Evolutionary conservation across 306 rosid genomes (phyloP).

Genomic region (Begonia fuchsioides): DNA sequence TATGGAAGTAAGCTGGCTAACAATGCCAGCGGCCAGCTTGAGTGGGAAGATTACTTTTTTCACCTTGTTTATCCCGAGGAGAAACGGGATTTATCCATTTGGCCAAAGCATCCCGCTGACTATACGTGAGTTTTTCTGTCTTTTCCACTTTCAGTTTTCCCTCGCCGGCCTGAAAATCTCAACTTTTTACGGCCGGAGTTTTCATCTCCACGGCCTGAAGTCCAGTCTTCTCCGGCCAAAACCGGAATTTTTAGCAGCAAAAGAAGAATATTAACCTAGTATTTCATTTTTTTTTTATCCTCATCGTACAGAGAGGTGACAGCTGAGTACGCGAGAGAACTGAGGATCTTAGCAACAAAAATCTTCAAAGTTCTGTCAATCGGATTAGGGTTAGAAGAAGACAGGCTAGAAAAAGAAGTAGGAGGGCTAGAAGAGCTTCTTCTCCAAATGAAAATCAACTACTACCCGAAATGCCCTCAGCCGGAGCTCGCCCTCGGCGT

Average conservation of each 20-base stretch:
- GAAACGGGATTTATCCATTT: slow-evolving; percentile 44
- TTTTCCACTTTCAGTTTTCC: too few relatives aligned
- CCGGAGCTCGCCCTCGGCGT: slow-evolving; percentile 80
- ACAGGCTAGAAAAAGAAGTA: slow-evolving; percentile 65
- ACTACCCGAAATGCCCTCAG: slow-evolving; percentile 78
- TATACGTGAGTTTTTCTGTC: slow-evolving; percentile 28
- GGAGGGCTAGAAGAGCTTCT: slow-evolving; percentile 72
- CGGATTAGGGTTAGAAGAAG: slow-evolving; percentile 57
- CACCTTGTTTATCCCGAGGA: slow-evolving; percentile 52
- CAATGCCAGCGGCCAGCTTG: slow-evolving; percentile 55
- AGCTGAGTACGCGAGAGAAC: slow-evolving; percentile 41
- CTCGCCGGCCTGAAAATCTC: too few relatives aligned
- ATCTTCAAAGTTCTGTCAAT: slow-evolving; percentile 34
- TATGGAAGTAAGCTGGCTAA: slow-evolving; percentile 90
- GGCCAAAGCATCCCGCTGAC: slow-evolving; percentile 56
- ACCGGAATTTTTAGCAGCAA: too few relatives aligned
- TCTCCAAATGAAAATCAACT: slow-evolving; percentile 72
- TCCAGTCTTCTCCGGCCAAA: too few relatives aligned
- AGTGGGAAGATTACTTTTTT: slow-evolving; percentile 85
- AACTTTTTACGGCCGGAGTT: too few relatives aligned
- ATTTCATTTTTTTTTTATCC: too few relatives aligned
- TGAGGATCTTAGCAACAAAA: slow-evolving; percentile 51
- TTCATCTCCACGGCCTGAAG: too few relatives aligned
- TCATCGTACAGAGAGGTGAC: slow-evolving; percentile 33
- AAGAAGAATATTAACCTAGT: too few relatives aligned